Conservation (phyloP, 2,329 filamentous ascomycete species). For the Byssochlamys sp. region DNA sequence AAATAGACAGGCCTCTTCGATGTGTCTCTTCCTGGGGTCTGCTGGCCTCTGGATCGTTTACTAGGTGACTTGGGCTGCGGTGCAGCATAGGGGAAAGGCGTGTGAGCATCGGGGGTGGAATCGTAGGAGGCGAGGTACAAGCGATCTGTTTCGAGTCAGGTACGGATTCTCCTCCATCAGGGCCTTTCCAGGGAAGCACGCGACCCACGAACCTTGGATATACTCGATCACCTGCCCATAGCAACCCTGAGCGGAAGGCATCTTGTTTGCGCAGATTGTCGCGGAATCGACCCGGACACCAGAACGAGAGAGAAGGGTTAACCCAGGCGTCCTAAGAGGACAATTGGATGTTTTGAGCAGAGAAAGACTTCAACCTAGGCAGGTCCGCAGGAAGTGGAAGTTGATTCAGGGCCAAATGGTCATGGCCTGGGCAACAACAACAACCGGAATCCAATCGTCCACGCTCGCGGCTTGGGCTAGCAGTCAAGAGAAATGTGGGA, state of each 20-base stretch:
- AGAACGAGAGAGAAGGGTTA: not conserved
- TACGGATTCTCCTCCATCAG: constrained; percentile 6
- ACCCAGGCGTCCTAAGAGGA: not conserved
- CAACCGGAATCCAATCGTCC: not conserved
- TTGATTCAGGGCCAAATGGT: not conserved
- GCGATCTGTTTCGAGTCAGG: constrained; percentile 53
- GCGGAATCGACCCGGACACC: not conserved
- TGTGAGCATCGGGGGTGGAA: constrained; percentile 67
- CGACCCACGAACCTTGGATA: constrained; percentile 65
- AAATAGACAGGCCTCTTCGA: constrained; percentile 74
- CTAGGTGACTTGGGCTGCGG: constrained; percentile 55
- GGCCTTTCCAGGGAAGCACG: constrained; percentile 1
- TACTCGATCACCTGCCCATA: constrained; percentile 91
- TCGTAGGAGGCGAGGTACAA: constrained; percentile 90
- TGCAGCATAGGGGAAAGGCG: constrained; percentile 72
- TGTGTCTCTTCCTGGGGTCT: constrained; percentile 47
- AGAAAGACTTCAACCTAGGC: not conserved
- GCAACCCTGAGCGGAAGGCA: constrained; percentile 47
- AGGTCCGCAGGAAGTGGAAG: not conserved
- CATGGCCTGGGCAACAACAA: not conserved
- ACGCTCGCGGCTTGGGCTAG: constrained; percentile 1
- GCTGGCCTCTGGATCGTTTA: constrained; percentile 61
- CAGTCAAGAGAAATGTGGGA: constrained; percentile 3
- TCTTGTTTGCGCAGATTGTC: constrained; percentile 23
- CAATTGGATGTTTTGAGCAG: not conserved